A percentile compares a stretch with the other conserved stretches of the same genome.
Conservation (phyloP, 2,329 filamentous ascomycete species). For the Didymosphaeria variabile region DNA sequence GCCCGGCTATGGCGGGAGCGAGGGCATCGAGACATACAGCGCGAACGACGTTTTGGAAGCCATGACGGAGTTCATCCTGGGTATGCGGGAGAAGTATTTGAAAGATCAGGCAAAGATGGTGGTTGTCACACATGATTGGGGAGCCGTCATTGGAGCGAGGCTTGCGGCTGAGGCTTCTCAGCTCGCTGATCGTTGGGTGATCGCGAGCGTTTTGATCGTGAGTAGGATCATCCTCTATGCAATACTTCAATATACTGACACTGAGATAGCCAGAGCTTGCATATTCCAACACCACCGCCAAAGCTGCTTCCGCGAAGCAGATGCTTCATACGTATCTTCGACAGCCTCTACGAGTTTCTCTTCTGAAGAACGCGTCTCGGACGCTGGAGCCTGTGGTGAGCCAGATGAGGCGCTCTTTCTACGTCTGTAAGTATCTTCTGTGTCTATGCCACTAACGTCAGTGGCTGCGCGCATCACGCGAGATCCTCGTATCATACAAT, state of each 20-base stretch:
- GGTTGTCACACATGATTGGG: slow-evolving; percentile 66
- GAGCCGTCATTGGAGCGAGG: slow-evolving; percentile 61
- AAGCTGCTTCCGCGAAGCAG: slow-evolving; percentile 56
- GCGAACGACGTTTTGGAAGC: slow-evolving; percentile 62
- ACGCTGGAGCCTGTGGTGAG: slow-evolving; percentile 58
- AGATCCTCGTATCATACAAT: background rate
- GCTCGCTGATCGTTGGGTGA: slow-evolving; percentile 64
- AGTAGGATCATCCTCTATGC: slow-evolving; percentile 26
- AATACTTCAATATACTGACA: background rate
- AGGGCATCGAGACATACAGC: slow-evolving; percentile 60
- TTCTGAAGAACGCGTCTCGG: slow-evolving; percentile 55
- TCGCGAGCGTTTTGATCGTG: slow-evolving; percentile 64
- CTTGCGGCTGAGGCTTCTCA: slow-evolving; percentile 67
- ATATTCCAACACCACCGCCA: slow-evolving; percentile 53
- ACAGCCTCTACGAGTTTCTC: slow-evolving; percentile 55
- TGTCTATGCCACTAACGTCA: background rate
- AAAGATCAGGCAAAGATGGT: slow-evolving; percentile 45
- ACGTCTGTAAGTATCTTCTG: slow-evolving; percentile 52
- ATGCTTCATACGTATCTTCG: slow-evolving; percentile 60
- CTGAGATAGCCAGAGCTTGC: slow-evolving; percentile 51
- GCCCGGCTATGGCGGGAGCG: slow-evolving; percentile 67
- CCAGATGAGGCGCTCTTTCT: slow-evolving; percentile 61
- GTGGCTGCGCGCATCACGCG: background rate
- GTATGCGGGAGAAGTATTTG: slow-evolving; percentile 58
- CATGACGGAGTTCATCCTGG: slow-evolving; percentile 62